Conservation (phyloP, 495 filamentous ascomycete genomes). For the Penicillium robsamsonii region DNA sequence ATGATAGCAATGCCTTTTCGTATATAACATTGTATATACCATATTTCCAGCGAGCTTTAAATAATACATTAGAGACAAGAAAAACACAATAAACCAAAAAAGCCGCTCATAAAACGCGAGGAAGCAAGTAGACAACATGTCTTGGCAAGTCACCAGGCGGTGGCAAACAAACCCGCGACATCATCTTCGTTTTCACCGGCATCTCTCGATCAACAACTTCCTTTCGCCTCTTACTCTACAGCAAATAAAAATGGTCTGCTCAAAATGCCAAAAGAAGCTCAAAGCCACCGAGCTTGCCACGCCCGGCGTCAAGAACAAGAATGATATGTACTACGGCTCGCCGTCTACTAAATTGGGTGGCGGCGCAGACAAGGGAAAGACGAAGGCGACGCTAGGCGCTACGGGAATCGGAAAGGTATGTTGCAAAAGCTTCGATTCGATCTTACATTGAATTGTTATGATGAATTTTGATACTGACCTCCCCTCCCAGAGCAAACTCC, state of each 20-base stretch:
- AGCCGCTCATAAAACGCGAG: background rate
- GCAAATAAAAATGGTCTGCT: slow-evolving; percentile 63
- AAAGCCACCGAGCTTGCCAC: slow-evolving; percentile 65
- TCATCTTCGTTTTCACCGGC: slow-evolving; percentile 6
- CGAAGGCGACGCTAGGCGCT: slow-evolving; percentile 36
- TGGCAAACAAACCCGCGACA: slow-evolving; percentile 18
- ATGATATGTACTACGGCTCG: slow-evolving; percentile 70
- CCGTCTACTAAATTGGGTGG: slow-evolving; percentile 57
- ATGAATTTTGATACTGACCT: background rate
- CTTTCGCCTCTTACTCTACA: background rate
- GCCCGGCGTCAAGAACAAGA: slow-evolving; percentile 67
- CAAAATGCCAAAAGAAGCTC: slow-evolving; percentile 62
- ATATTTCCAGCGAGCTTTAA: background rate
- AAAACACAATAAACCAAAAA: background rate
- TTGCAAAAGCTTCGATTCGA: background rate
- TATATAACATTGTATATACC: background rate
- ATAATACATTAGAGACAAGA: background rate
- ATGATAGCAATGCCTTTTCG: background rate
- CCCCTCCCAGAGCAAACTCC: slow-evolving; percentile 57
- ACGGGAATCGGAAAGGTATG: slow-evolving; percentile 41
- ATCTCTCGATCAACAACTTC: background rate
- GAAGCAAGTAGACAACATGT: slow-evolving; percentile 9
- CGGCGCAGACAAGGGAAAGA: slow-evolving; percentile 51
- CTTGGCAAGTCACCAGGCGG: slow-evolving; percentile 22
- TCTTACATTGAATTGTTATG: background rate